These are phyloP conservation scores for Taxawa tesnikishii DNA, from an alignment of 2,329 filamentous ascomycete genomes.

Conservation along the genomic window DNA sequence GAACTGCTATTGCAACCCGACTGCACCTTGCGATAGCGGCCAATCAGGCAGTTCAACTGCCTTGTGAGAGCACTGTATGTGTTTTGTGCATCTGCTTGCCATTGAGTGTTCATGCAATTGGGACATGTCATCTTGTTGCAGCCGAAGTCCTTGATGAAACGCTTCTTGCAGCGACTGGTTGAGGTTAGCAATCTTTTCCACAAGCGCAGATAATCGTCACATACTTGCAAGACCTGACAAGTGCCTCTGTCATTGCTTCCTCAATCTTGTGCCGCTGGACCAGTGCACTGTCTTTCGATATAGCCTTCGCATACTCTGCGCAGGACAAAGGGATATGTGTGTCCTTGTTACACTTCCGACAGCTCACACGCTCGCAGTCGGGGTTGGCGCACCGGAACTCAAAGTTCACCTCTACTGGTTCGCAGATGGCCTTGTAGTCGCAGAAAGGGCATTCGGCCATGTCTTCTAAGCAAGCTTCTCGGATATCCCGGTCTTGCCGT, in stretches of 20 bases:
- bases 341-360: constrained; percentile 48
- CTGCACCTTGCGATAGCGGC: too few species aligned
- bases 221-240: constrained; percentile 64
- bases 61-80: too few species aligned
- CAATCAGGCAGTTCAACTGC: too few species aligned
- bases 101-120: constrained; percentile 42
- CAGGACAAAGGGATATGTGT: constrained; percentile 65
- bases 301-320: constrained; percentile 43
- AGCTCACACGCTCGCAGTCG: constrained; percentile 45
- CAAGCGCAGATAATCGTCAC: too few species aligned
- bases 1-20: too few species aligned
- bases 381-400: constrained; percentile 62
- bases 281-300: constrained; percentile 42
- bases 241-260: constrained; percentile 70
- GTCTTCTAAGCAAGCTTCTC: constrained; percentile 57
- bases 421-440: constrained; percentile 63
- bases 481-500: constrained; percentile 57
- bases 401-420: constrained; percentile 52
- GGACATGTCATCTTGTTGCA: constrained; percentile 78
- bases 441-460: constrained; percentile 73
- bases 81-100: constrained; percentile 14
- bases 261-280: constrained; percentile 57
- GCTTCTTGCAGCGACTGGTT: constrained; percentile 45
- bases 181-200: too few species aligned
- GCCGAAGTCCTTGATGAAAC: constrained; percentile 65